Percentiles rank a stretch among this genome's conserved stretches.
phyloP scores from a whole-genome alignment of 305 asterid genomes.

The Fraxinus velutina region DNA sequence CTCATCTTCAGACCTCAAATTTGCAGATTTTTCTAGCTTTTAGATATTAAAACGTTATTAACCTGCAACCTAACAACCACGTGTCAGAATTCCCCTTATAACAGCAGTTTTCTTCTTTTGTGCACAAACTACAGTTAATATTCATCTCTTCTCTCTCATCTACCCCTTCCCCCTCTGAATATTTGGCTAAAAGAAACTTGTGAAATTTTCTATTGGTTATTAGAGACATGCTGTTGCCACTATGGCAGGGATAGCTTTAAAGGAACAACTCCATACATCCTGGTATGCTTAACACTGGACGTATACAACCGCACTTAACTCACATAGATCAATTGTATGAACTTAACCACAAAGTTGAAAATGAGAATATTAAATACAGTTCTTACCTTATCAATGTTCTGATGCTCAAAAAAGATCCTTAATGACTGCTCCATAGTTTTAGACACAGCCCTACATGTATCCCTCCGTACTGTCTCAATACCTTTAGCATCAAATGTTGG shows the following conservation, averaged over 20 bases:
- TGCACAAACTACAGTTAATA: not conserved
- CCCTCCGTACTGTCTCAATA: slow-evolving; percentile 92
- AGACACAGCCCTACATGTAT: slow-evolving; percentile 88
- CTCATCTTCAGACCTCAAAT: not conserved
- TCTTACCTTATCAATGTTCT: slow-evolving; percentile 62
- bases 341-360: not conserved
- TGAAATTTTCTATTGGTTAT: not conserved
- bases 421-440: slow-evolving; percentile 88
- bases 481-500: slow-evolving; percentile 97
- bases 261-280: not conserved
- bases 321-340: not conserved
- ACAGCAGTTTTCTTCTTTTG: not conserved
- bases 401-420: slow-evolving; percentile 71
- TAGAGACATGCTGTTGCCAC: not conserved
- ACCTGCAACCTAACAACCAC: slow-evolving; percentile 1
- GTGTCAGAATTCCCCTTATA: not conserved
- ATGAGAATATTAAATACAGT: slow-evolving; percentile 9
- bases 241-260: not conserved
- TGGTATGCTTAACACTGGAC: not conserved
- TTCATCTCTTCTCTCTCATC: not conserved
- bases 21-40: not conserved
- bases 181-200: not conserved
- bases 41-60: not conserved
- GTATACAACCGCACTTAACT: not conserved
- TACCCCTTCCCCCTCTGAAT: not conserved